These are phyloP conservation scores for Paramyrothecium sp. DNA, from an alignment of 2,329 filamentous ascomycete genomes.

Conservation along the genomic window DNA sequence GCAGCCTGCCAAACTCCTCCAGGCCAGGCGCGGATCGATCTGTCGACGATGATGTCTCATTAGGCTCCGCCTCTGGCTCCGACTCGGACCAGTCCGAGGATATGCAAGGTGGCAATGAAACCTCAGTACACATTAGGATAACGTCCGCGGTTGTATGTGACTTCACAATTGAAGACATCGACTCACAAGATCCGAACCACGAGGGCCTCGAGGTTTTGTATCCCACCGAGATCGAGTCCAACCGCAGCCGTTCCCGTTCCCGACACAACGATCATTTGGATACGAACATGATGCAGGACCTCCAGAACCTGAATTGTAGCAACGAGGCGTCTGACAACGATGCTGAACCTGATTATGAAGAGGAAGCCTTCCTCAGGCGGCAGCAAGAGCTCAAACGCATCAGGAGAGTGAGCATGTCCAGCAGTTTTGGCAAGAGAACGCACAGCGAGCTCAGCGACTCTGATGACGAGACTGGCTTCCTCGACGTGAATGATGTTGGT, in stretches of 20 bases:
- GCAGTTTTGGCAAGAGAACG: constrained; percentile 54
- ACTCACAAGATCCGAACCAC: constrained; percentile 42
- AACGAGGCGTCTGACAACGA: constrained; percentile 36
- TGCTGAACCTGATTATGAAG: constrained; percentile 33
- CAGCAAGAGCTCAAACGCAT: constrained; percentile 42
- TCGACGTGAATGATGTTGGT: constrained; percentile 41
- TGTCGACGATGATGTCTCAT: constrained; percentile 12
- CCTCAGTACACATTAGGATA: constrained; percentile 13
- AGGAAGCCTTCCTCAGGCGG: constrained; percentile 36
- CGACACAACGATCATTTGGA: constrained; percentile 35
- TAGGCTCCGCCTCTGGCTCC: constrained; percentile 15
- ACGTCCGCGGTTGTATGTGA: constrained; percentile 18
- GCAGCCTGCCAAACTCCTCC: constrained; percentile 20
- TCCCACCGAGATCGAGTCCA: constrained; percentile 47
- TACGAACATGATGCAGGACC: constrained; percentile 39
- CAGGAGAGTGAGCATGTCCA: constrained; percentile 49
- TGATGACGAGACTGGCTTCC: constrained; percentile 37
- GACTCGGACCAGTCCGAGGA: constrained; percentile 17
- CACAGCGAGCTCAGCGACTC: constrained; percentile 54
- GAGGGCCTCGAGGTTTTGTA: constrained; percentile 40
- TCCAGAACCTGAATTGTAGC: constrained; percentile 45
- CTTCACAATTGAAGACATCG: constrained; percentile 47
- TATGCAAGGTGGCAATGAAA: constrained; percentile 5
- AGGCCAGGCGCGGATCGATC: constrained; percentile 10
- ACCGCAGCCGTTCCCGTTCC: constrained; percentile 38